Conservation (phyloP, 2,329 filamentous ascomycete species). For the Tolypocladium capitatum region DNA sequence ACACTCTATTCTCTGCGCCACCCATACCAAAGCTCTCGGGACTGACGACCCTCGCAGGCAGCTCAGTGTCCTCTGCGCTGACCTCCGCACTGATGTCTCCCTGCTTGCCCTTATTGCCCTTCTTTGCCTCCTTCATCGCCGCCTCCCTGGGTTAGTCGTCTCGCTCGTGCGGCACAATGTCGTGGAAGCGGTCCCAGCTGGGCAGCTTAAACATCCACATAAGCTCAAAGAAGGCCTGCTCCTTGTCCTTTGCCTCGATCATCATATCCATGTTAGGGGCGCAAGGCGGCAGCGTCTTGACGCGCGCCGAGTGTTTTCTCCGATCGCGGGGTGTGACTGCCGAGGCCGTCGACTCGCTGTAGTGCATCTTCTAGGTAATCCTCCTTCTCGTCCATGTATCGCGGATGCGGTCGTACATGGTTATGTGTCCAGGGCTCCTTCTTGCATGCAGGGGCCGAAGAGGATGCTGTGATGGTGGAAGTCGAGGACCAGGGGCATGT, state of each 20-base stretch:
- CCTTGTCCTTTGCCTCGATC: slow-evolving; percentile 98
- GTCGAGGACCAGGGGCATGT: slow-evolving; percentile 84
- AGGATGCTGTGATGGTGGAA: slow-evolving; percentile 94
- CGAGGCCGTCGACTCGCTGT: slow-evolving; percentile 54
- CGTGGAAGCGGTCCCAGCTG: slow-evolving; percentile 61
- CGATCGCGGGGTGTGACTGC: slow-evolving; percentile 67
- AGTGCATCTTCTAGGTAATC: slow-evolving; percentile 94
- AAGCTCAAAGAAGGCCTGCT: slow-evolving; percentile 88
- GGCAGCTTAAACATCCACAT: slow-evolving; percentile 82
- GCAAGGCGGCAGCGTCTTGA: slow-evolving; percentile 71
- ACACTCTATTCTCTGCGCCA: slow-evolving; percentile 66
- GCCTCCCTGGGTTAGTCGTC: slow-evolving; percentile 54
- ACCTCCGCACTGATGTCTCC: slow-evolving; percentile 20
- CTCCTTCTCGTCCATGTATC: slow-evolving; percentile 73
- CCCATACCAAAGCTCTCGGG: slow-evolving; percentile 75
- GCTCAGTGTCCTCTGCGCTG: slow-evolving; percentile 22
- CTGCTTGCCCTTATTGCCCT: slow-evolving; percentile 19
- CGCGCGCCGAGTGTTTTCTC: slow-evolving; percentile 73
- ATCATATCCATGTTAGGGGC: slow-evolving; percentile 81
- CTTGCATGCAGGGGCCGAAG: slow-evolving; percentile 62
- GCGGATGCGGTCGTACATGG: slow-evolving; percentile 61
- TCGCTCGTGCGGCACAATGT: slow-evolving; percentile 64
- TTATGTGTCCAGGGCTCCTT: slow-evolving; percentile 68
- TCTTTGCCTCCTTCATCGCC: slow-evolving; percentile 21
- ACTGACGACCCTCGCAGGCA: slow-evolving; percentile 33